Percentiles rank a stretch among this genome's conserved stretches.
phyloP scores from a whole-genome alignment of 2,329 filamentous ascomycete genomes.

The Cladophialophora exuberans region DNA sequence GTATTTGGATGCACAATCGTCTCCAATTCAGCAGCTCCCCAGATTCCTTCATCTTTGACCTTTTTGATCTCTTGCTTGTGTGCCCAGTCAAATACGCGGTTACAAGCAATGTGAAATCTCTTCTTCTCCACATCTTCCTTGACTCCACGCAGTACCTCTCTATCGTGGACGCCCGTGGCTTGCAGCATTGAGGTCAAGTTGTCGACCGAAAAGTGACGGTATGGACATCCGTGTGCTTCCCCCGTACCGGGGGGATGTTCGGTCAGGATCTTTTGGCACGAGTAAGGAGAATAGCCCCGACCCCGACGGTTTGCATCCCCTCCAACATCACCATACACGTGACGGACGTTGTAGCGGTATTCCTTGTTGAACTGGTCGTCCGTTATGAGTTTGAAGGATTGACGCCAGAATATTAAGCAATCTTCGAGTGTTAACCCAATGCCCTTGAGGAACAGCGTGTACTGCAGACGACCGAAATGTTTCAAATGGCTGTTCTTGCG shows the following conservation, averaged over 20 bases:
- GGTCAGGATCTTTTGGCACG: constrained; percentile 91
- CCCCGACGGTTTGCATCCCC: constrained; percentile 86
- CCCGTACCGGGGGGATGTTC: constrained; percentile 85
- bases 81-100: constrained; percentile 86
- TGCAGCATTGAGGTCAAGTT: constrained; percentile 80
- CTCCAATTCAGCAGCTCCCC: constrained; percentile 77
- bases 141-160: constrained; percentile 76
- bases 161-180: constrained; percentile 76
- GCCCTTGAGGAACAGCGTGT: constrained; percentile 94
- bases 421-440: constrained; percentile 92
- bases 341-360: constrained; percentile 96
- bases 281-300: constrained; percentile 86
- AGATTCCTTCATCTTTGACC: constrained; percentile 73
- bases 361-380: constrained; percentile 98
- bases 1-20: constrained; percentile 97
- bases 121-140: constrained; percentile 86
- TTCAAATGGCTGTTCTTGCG: constrained; percentile 89
- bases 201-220: constrained; percentile 86
- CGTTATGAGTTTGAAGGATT: constrained; percentile 79
- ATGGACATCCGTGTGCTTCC: constrained; percentile 94
- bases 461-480: constrained; percentile 90
- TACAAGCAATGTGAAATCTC: constrained; percentile 94
- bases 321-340: constrained; percentile 91
- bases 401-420: constrained; percentile 87
- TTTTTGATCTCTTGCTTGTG: constrained; percentile 79